A percentile compares a stretch with the other conserved stretches of the same genome.
phyloP scores from a whole-genome alignment of 2,329 filamentous ascomycete genomes.

The Diaporthe helianthi region DNA sequence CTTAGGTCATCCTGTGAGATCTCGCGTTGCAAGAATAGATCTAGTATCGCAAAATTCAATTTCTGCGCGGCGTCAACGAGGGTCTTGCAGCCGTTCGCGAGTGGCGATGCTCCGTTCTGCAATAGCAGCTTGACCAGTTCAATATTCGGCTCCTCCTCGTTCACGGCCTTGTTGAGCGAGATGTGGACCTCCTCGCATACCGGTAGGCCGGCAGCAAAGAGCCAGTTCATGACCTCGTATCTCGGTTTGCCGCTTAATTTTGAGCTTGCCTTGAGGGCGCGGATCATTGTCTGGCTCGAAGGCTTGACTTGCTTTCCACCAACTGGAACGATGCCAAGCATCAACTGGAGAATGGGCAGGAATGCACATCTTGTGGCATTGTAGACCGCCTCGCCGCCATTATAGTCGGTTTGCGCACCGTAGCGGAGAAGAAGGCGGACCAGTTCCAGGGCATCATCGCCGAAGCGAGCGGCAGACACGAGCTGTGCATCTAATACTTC shows the following conservation, averaged over 20 bases:
- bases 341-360: conserved; percentile 56
- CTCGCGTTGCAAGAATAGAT: conserved; percentile 50
- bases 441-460: conserved; percentile 55
- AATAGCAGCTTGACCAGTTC: conserved; percentile 57
- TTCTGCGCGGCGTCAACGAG: conserved; percentile 56
- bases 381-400: conserved; percentile 61
- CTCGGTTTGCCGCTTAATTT: conserved; percentile 56
- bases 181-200: conserved; percentile 58
- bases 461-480: conserved; percentile 58
- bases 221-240: conserved; percentile 55
- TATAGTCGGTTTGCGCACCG: conserved; percentile 63
- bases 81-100: conserved; percentile 59
- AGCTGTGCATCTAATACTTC: conserved; percentile 61
- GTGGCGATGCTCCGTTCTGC: conserved; percentile 58
- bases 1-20: conserved; percentile 53
- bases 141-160: conserved; percentile 58
- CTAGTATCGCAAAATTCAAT: conserved; percentile 48
- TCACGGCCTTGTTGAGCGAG: conserved; percentile 58
- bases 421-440: conserved; percentile 57
- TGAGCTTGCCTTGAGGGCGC: conserved; percentile 62
- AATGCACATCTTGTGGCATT: conserved; percentile 60
- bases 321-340: conserved; percentile 55
- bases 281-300: conserved; percentile 54
- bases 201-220: conserved; percentile 59
- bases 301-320: conserved; percentile 53